Percentiles rank a stretch among this genome's conserved stretches.
These are phyloP conservation scores for Neopestalotiopsis sp. DNA, from an alignment of 2,329 filamentous ascomycete genomes.

Conservation along the genomic window DNA sequence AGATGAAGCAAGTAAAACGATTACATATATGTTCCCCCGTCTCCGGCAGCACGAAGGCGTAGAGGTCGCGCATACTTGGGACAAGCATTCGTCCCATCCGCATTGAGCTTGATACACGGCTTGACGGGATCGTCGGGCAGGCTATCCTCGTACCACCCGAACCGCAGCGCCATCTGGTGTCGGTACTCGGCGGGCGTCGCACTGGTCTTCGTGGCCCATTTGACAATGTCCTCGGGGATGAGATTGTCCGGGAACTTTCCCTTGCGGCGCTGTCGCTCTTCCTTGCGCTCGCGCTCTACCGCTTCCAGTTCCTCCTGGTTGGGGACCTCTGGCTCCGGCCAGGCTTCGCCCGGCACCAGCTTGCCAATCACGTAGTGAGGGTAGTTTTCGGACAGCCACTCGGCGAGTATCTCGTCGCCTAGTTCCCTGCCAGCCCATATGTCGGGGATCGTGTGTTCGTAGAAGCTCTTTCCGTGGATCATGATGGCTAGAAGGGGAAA, in stretches of 20 bases:
- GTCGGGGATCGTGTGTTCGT: slow-evolving; percentile 9
- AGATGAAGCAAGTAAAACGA: no score
- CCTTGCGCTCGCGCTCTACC: neutral
- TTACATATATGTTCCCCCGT: neutral
- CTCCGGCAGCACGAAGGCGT: neutral
- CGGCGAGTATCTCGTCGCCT: neutral
- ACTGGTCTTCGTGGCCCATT: neutral
- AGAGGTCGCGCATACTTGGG: neutral
- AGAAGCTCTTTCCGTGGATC: slow-evolving; percentile 15
- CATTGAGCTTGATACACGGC: neutral
- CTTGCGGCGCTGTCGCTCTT: no score
- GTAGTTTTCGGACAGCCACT: slow-evolving; percentile 12
- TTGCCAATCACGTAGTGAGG: slow-evolving; percentile 15
- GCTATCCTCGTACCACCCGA: neutral
- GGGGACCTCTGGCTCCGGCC: neutral
- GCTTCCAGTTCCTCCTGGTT: neutral
- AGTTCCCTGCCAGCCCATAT: slow-evolving; percentile 14
- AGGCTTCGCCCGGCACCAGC: slow-evolving; percentile 14
- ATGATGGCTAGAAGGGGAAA: slow-evolving; percentile 15
- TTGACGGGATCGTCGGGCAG: neutral
- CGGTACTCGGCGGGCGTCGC: neutral
- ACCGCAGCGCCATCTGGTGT: neutral
- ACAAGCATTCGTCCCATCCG: neutral
- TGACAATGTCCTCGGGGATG: neutral
- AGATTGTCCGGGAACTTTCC: neutral